These are phyloP conservation scores for Globisporangium okanoganense DNA, from an alignment of 352 stramenopile species.

Conservation along the genomic window DNA sequence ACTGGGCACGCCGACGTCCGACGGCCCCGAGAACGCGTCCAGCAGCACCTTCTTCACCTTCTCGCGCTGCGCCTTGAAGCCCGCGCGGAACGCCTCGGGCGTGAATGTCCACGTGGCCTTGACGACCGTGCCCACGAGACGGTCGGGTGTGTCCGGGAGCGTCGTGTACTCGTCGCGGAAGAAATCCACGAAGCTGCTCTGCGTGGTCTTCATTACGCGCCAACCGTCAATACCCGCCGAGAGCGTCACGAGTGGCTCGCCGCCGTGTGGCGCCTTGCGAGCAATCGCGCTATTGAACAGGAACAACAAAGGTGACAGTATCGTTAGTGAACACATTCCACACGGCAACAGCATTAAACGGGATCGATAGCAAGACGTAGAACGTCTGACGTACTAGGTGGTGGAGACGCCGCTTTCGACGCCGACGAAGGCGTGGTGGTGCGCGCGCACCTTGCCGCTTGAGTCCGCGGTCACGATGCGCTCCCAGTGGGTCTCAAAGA, in stretches of 20 bases:
- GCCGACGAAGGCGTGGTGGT: slow-evolving; percentile 77
- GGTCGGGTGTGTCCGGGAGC: slow-evolving; percentile 69
- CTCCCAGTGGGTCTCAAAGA: slow-evolving; percentile 76
- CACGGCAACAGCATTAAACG: background rate
- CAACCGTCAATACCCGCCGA: slow-evolving; percentile 58
- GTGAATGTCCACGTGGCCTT: slow-evolving; percentile 77
- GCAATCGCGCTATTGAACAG: slow-evolving; percentile 39
- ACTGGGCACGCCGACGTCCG: slow-evolving; percentile 70
- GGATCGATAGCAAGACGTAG: background rate
- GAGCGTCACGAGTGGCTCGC: slow-evolving; percentile 38
- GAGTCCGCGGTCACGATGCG: slow-evolving; percentile 51
- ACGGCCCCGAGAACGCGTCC: slow-evolving; percentile 72
- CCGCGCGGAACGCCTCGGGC: slow-evolving; percentile 25
- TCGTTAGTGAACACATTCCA: background rate
- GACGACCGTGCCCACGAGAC: slow-evolving; percentile 73
- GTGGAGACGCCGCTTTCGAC: slow-evolving; percentile 49
- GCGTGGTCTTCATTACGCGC: slow-evolving; percentile 88
- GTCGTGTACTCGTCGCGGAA: slow-evolving; percentile 82
- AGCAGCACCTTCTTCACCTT: slow-evolving; percentile 68
- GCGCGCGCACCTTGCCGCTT: slow-evolving; percentile 44
- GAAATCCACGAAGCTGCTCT: slow-evolving; percentile 86
- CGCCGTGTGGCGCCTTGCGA: slow-evolving; percentile 34
- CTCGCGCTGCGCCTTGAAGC: slow-evolving; percentile 40
- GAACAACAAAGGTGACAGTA: background rate
- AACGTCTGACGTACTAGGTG: slow-evolving; percentile 66